A percentile compares a stretch with the other conserved stretches of the same genome.
phyloP scores from a whole-genome alignment of 2,329 filamentous ascomycete genomes.

The Stenocarpella maydis region DNA sequence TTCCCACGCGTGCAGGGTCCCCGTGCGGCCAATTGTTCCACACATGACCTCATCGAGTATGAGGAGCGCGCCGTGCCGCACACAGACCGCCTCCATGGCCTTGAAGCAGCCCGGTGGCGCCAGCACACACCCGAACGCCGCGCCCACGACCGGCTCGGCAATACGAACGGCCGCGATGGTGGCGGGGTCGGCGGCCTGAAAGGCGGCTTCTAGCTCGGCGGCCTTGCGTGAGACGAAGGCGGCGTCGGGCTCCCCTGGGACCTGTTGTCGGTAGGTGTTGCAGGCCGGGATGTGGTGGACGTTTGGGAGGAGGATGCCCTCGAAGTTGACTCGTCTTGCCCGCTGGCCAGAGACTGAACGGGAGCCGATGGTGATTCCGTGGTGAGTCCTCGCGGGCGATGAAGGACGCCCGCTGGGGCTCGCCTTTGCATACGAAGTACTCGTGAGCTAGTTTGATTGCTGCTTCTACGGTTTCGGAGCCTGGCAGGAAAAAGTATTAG shows the following conservation, averaged over 20 bases:
- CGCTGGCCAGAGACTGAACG: slow-evolving; percentile 67
- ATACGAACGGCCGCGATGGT: slow-evolving; percentile 74
- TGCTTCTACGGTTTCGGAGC: slow-evolving; percentile 74
- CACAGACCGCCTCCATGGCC: slow-evolving; percentile 73
- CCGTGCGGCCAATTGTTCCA: slow-evolving; percentile 67
- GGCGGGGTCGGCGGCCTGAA: slow-evolving; percentile 65
- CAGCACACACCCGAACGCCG: slow-evolving; percentile 74
- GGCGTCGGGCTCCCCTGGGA: slow-evolving; percentile 57
- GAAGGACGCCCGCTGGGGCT: slow-evolving; percentile 64
- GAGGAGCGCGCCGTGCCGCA: slow-evolving; percentile 75
- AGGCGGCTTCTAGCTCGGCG: slow-evolving; percentile 69
- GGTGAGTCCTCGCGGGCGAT: slow-evolving; percentile 70
- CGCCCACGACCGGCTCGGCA: slow-evolving; percentile 73
- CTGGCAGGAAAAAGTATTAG: slow-evolving; percentile 44
- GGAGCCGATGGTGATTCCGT: slow-evolving; percentile 73
- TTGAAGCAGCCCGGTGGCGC: slow-evolving; percentile 73
- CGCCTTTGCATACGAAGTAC: slow-evolving; percentile 66
- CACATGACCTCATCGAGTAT: slow-evolving; percentile 84
- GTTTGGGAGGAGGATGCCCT: slow-evolving; percentile 62
- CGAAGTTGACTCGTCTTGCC: slow-evolving; percentile 65
- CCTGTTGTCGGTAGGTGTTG: slow-evolving; percentile 67
- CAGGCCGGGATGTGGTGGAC: slow-evolving; percentile 68
- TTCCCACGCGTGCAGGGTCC: slow-evolving; percentile 69
- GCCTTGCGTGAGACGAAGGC: slow-evolving; percentile 66
- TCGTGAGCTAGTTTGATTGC: slow-evolving; percentile 73